phyloP scores from a whole-genome alignment of 140 eudicot genomes.

The Flaveria floridana region DNA sequence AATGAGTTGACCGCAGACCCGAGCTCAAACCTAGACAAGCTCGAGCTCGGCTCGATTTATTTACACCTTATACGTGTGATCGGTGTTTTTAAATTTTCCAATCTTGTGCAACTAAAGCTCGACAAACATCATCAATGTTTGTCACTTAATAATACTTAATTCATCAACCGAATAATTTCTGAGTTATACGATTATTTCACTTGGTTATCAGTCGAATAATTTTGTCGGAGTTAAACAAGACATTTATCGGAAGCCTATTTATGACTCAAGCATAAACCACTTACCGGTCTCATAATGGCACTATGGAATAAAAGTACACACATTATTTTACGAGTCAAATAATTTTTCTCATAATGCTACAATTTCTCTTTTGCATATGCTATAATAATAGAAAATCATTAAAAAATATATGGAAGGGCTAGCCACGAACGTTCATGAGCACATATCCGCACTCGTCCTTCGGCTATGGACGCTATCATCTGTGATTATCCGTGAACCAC shows the following conservation, averaged over 20 bases:
- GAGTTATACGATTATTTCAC: not conserved
- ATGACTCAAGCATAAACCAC: not conserved
- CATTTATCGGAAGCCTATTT: not conserved
- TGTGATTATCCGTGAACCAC: too few species aligned
- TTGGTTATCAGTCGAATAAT: not conserved
- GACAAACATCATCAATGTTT: not conserved
- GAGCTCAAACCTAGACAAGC: too few species aligned
- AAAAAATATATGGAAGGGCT: not conserved
- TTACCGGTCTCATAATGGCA: too few species aligned
- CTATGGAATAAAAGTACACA: not conserved
- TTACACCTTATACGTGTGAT: too few species aligned
- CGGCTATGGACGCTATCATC: too few species aligned
- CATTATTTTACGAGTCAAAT: too few species aligned
- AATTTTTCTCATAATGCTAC: not conserved
- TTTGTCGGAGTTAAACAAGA: not conserved
- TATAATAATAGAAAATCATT: too few species aligned
- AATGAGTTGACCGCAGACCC: too few species aligned
- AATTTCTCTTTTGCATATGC: not conserved
- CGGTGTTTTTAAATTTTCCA: too few species aligned
- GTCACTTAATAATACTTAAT: not conserved
- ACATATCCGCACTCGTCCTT: not conserved
- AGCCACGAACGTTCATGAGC: not conserved
- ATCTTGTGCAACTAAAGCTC: too few species aligned
- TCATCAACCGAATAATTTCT: too few species aligned
- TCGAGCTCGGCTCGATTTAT: too few species aligned